Percentiles rank a stretch among this genome's conserved stretches.
Evolutionary conservation across 2,329 filamentous ascomycete genomes (phyloP).

Genomic region (Didymella sp.): DNA sequence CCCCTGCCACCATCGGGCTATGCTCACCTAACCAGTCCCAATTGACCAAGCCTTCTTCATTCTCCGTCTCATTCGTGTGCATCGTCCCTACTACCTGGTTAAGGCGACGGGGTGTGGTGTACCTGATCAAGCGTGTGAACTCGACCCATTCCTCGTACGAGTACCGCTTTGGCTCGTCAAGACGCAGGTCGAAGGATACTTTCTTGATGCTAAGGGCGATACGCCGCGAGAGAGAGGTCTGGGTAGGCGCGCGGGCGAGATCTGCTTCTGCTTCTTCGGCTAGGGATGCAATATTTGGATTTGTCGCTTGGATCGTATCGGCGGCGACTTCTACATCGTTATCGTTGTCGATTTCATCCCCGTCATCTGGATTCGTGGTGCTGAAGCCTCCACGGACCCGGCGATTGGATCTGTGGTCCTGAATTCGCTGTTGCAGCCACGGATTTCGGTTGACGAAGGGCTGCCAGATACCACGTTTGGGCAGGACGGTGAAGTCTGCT

Average conservation of each 20-base stretch:
- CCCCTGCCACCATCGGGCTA: conserved; percentile 69
- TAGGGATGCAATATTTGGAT: conserved; percentile 18
- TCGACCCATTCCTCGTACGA: conserved; percentile 86
- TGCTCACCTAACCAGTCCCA: conserved; percentile 78
- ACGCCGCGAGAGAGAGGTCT: conserved; percentile 62
- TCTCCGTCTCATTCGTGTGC: conserved; percentile 46
- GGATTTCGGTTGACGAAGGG: conserved; percentile 59
- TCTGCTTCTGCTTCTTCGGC: conserved; percentile 26
- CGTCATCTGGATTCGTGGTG: conserved; percentile 43
- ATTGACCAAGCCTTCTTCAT: conserved; percentile 66
- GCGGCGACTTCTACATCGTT: conserved; percentile 6
- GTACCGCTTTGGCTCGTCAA: conserved; percentile 68
- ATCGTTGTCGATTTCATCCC: neutral
- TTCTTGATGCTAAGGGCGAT: conserved; percentile 74
- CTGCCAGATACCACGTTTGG: conserved; percentile 64
- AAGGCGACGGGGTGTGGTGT: conserved; percentile 47
- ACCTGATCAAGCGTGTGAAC: conserved; percentile 76
- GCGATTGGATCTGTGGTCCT: conserved; percentile 44
- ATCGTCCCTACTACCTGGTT: conserved; percentile 16
- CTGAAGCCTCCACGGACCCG: conserved; percentile 58
- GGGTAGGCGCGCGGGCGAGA: conserved; percentile 40
- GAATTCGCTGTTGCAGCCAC: conserved; percentile 46
- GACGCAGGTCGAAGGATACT: conserved; percentile 68
- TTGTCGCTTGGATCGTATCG: conserved; percentile 19
- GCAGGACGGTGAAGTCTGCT: conserved; percentile 71